phyloP scores from a whole-genome alignment of 371 early-diverging fungal species.

The Mucor indicus region DNA sequence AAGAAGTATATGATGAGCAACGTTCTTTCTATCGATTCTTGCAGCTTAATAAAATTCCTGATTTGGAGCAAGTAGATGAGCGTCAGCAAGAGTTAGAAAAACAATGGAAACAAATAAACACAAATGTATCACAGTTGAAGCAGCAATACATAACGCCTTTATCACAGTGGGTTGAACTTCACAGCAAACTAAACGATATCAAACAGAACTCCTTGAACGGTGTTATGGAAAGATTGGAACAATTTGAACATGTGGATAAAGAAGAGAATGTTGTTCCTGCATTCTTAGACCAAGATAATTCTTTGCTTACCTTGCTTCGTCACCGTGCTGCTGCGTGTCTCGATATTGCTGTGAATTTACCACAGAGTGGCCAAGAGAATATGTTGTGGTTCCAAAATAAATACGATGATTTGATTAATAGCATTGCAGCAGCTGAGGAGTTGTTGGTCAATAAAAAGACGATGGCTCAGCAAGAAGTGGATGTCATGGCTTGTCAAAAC shows the following conservation, averaged over 20 bases:
- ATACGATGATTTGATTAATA: neutral
- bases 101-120: slow-evolving; percentile 13
- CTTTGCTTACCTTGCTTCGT: neutral
- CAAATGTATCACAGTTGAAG: neutral
- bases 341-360: neutral
- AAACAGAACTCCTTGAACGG: neutral
- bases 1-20: slow-evolving; percentile 18
- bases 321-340: neutral
- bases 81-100: slow-evolving; percentile 8
- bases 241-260: neutral
- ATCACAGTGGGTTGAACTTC: slow-evolving; percentile 6
- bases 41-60: slow-evolving; percentile 15
- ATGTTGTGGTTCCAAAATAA: neutral
- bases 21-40: slow-evolving; percentile 20
- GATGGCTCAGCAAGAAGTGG: slow-evolving; percentile 2
- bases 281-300: slow-evolving; percentile 6
- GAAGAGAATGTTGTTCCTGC: neutral
- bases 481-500: slow-evolving; percentile 1
- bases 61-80: slow-evolving; percentile 3
- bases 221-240: neutral
- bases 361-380: neutral
- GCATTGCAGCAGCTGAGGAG: neutral
- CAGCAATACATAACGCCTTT: neutral
- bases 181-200: slow-evolving; percentile 4
- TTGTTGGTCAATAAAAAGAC: slow-evolving; percentile 2